Percentiles rank a stretch among this genome's conserved stretches.
phyloP scores from a whole-genome alignment of 2,329 filamentous ascomycete genomes.

The Cryoendolithus antarcticus region DNA sequence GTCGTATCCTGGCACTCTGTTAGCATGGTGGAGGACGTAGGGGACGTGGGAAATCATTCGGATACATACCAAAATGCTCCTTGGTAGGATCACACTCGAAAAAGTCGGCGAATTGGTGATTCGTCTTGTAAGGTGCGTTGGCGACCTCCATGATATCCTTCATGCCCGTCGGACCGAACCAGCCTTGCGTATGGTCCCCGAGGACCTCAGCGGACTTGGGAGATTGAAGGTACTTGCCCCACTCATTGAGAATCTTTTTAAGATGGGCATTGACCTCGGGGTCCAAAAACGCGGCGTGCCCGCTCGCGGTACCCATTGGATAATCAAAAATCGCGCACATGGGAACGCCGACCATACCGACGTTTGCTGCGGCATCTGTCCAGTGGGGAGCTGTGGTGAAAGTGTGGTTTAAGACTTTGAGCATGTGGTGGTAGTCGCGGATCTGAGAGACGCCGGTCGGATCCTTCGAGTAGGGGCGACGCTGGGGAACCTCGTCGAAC shows the following conservation, averaged over 20 bases:
- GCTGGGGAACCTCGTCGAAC: conserved; percentile 50
- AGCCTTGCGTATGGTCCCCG: conserved; percentile 23
- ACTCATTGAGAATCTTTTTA: conserved; percentile 39
- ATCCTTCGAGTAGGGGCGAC: conserved; percentile 48
- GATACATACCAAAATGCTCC: too few relatives aligned
- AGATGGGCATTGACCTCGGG: conserved; percentile 40
- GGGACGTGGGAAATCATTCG: too few relatives aligned
- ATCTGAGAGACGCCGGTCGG: conserved; percentile 52
- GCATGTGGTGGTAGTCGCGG: conserved; percentile 54
- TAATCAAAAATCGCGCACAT: conserved; percentile 48
- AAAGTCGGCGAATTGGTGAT: conserved; percentile 36
- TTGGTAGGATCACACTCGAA: conserved; percentile 35
- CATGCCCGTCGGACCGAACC: conserved; percentile 29
- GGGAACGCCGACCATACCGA: conserved; percentile 41
- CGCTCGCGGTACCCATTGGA: conserved; percentile 45
- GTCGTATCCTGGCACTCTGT: conserved; percentile 15
- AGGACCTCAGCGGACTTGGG: conserved; percentile 27
- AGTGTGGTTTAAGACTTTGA: conserved; percentile 51
- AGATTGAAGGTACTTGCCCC: conserved; percentile 28
- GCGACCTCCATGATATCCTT: conserved; percentile 26
- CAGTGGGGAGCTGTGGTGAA: conserved; percentile 29
- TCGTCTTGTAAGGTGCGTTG: conserved; percentile 17
- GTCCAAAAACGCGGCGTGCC: conserved; percentile 43
- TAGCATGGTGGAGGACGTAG: too few relatives aligned
- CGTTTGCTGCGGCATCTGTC: conserved; percentile 25